A percentile compares a stretch with the other conserved stretches of the same genome.
Conservation (phyloP, 805 yeast species). For the Ogataea thermomethanolica region DNA sequence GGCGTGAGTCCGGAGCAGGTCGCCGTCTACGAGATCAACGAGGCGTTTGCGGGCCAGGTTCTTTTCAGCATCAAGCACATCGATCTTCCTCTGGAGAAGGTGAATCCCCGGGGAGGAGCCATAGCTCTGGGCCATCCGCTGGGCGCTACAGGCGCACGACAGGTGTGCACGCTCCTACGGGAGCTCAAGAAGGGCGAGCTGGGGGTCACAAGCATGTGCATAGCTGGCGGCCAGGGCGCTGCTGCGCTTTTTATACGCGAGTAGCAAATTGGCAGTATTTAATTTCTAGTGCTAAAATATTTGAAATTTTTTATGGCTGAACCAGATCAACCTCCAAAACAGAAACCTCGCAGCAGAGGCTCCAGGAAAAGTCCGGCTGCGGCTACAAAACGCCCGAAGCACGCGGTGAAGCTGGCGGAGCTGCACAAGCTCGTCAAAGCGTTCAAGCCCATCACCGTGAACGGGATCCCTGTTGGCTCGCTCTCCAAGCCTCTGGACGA, state of each 20-base stretch:
- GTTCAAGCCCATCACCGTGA: constrained; percentile 29
- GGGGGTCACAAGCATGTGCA: constrained; percentile 95
- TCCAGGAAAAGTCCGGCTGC: neutral
- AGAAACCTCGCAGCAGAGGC: neutral
- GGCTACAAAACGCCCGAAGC: neutral
- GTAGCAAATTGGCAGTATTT: constrained; percentile 33
- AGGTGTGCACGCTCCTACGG: constrained; percentile 81
- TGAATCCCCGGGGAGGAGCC: constrained; percentile 95
- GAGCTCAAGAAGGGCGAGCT: constrained; percentile 76
- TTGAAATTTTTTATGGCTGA: neutral
- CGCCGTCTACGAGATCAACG: constrained; percentile 82
- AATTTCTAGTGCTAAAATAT: neutral
- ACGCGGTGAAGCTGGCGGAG: constrained; percentile 19
- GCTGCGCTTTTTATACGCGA: constrained; percentile 84
- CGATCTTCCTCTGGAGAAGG: constrained; percentile 64
- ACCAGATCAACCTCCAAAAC: neutral
- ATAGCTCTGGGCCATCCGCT: constrained; percentile 95
- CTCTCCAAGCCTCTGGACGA: constrained; percentile 20
- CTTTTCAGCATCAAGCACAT: constrained; percentile 65
- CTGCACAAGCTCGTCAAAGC: constrained; percentile 19
- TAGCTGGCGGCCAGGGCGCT: constrained; percentile 99
- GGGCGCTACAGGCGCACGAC: constrained; percentile 85
- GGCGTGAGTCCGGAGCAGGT: constrained; percentile 58
- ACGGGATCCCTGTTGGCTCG: constrained; percentile 26
- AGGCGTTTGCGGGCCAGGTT: constrained; percentile 96